These are phyloP conservation scores for Citrus mangshanensis DNA, from an alignment of 345 rosid genomes.

Conservation along the genomic window DNA sequence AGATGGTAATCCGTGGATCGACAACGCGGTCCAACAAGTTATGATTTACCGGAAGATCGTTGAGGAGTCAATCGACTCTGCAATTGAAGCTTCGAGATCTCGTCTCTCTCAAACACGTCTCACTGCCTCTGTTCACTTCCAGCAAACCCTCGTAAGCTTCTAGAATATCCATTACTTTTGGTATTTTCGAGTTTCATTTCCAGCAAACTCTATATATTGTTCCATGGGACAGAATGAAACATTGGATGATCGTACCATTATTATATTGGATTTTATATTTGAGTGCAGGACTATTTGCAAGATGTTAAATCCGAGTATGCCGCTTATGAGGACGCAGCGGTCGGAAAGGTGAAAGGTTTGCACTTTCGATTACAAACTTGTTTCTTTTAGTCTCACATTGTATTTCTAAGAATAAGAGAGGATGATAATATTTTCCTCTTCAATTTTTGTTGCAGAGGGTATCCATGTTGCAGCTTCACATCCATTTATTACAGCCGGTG, in stretches of 20 bases:
- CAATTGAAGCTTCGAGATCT: constrained; percentile 47
- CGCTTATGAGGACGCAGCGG: constrained; percentile 50
- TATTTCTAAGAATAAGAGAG: not conserved
- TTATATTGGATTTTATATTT: not conserved
- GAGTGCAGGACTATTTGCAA: constrained; percentile 49
- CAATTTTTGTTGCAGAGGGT: constrained; percentile 48
- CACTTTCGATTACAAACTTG: not conserved
- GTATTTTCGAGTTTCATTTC: not conserved
- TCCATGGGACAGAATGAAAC: not conserved
- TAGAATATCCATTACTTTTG: not conserved
- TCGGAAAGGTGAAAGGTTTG: constrained; percentile 69
- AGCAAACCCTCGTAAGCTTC: constrained; percentile 51
- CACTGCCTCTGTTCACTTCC: constrained; percentile 61
- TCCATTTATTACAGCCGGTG: constrained; percentile 53
- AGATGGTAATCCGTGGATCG: constrained; percentile 66
- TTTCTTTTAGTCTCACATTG: not conserved
- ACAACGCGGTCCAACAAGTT: constrained; percentile 59
- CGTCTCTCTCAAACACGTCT: constrained; percentile 56
- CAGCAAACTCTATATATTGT: not conserved
- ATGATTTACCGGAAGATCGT: constrained; percentile 51
- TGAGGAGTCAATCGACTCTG: constrained; percentile 40
- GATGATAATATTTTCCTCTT: not conserved
- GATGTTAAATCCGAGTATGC: constrained; percentile 53
- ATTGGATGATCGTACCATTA: not conserved
- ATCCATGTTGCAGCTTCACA: constrained; percentile 58